Evolutionary conservation across 2,329 filamentous ascomycete genomes (phyloP), one percentile per base, ranked within the genome.

Genomic region (Monascus ruber): DNA sequence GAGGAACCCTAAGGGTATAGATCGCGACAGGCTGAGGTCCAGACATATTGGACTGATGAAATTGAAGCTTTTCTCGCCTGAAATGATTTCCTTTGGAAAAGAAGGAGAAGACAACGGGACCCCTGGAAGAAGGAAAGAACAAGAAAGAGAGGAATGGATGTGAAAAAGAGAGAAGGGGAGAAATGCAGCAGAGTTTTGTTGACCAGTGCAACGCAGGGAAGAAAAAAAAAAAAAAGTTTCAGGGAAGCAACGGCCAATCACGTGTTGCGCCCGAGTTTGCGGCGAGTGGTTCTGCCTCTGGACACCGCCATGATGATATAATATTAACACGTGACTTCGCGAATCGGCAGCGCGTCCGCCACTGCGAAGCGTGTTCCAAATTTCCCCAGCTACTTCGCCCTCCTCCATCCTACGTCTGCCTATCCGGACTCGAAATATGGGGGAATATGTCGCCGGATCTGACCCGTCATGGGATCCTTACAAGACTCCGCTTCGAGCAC

Each of bases 1-100:
- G 75, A 53, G 87, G 87, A 66, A 96, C 84, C 72, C 86, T 81
- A 52, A 95, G 82, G 68, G 88, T 87, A 64, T 91, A 98, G 62
- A 96, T 74, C 63, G 84, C 85, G 65, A 91, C 83, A 59, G 73
- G 76, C 44, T 69, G 65, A 47, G 64, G 55, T 43, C 59, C 65
- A 47, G 68, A 68, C 68, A 71, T 71, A 45, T 48, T 62, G 48
- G 39, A 36, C 25, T 29, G 11, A 29, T 37, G 6, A 26, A 28
- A 39, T 35, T 6, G 17, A 25, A 35, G 10, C 17, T 25, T 8
- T 7, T 8, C 9, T 31, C 3, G 33, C 5, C 6, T 35, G 33
- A 2, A 35, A 35, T 10, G 24, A 4, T 25, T n/a, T 5, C 24
- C 24, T n/a, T 7, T n/a, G 24, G 33, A 25, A 35, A 11, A 17